Conservation (phyloP, 495 filamentous ascomycete genomes). For the Aspergillus saccharolyticus region DNA sequence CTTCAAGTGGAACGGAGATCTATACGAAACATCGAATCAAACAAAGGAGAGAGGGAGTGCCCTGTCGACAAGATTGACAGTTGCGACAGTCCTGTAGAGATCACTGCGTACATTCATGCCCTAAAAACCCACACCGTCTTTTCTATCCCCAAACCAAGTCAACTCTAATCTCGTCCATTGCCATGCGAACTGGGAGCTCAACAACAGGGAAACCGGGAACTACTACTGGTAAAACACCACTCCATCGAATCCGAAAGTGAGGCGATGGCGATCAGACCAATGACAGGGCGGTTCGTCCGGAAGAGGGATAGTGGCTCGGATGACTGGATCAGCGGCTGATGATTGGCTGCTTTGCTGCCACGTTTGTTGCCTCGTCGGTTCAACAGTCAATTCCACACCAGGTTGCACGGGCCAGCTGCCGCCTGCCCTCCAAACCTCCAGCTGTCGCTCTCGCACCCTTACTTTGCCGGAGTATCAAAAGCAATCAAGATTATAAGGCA, state of each 20-base stretch:
- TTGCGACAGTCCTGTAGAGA: too few relatives aligned
- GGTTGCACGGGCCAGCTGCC: neutral
- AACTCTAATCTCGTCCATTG: neutral
- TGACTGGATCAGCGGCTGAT: constrained; percentile 6
- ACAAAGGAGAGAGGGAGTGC: neutral
- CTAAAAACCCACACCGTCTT: constrained; percentile 5
- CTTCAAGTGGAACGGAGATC: neutral
- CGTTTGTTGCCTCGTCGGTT: constrained; percentile 6
- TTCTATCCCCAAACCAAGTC: neutral
- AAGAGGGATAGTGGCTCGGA: constrained; percentile 12
- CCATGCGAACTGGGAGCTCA: too few relatives aligned
- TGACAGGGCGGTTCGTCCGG: constrained; percentile 5
- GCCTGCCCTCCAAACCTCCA: neutral
- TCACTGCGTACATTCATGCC: neutral
- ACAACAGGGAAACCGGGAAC: too few relatives aligned
- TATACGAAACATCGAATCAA: constrained; percentile 6
- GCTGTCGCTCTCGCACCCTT: too few relatives aligned
- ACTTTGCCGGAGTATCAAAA: neutral
- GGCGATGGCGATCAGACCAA: constrained; percentile 12
- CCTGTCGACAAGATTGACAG: neutral
- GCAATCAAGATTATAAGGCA: too few relatives aligned
- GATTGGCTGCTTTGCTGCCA: constrained; percentile 21
- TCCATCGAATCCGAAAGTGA: constrained; percentile 8
- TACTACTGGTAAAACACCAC: neutral
- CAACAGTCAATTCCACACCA: neutral